These are phyloP conservation scores for Syzygium jambos DNA, from an alignment of 345 rosid species.

Conservation along the genomic window DNA sequence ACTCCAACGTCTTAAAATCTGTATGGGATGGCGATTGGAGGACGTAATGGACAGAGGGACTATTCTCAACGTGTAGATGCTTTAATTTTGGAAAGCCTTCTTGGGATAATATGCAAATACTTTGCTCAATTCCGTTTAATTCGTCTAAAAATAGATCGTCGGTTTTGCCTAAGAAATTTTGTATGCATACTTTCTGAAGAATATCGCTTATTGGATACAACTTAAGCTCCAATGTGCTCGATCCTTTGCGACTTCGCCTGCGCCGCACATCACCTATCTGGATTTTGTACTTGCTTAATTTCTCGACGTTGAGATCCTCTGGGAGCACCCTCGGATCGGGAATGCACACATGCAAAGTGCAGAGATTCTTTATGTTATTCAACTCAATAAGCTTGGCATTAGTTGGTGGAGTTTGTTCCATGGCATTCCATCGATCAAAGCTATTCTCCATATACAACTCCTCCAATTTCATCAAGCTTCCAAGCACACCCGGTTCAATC, in stretches of 20 bases:
- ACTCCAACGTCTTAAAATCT: neutral
- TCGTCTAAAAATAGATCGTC: fast-evolving
- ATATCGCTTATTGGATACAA: neutral
- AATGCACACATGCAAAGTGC: fast-evolving
- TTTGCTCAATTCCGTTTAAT: neutral
- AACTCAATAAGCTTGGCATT: neutral
- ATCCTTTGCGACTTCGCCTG: fast-evolving
- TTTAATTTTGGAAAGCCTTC: neutral
- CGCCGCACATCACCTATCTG: fast-evolving
- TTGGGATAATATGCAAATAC: neutral
- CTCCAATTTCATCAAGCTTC: neutral
- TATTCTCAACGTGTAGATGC: fast-evolving
- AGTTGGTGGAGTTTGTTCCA: too few relatives aligned
- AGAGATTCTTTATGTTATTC: neutral
- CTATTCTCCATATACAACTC: neutral
- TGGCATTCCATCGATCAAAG: fast-evolving
- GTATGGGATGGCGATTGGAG: neutral
- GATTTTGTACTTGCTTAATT: neutral
- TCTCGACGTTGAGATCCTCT: fast-evolving
- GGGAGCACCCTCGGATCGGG: fast-evolving
- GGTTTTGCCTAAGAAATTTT: too few relatives aligned
- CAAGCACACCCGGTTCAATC: neutral
- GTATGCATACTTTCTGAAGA: neutral
- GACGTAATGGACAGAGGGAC: fast-evolving
- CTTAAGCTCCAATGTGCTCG: fast-evolving